Base-by-base conservation (phyloP, 805 yeast genomes). In the Yarrowia sp. region DNA sequence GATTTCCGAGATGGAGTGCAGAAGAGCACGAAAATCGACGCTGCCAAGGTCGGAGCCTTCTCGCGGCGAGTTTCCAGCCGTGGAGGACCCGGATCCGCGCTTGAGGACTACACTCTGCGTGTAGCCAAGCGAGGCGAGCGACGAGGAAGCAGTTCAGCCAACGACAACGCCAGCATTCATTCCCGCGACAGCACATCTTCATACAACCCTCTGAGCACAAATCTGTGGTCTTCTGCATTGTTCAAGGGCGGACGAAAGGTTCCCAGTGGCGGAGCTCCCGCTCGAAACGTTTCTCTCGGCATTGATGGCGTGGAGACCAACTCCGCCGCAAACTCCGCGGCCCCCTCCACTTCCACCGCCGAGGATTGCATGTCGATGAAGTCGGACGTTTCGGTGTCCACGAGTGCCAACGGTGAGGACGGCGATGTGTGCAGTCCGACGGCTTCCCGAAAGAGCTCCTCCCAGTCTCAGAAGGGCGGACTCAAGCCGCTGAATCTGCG, bases 1-100 rank as follows among this genome's bases (percentile, higher is more conserved):
- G 74, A 72, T 52, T 77, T 77, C 66, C 66, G 66, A 36, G 66
- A 36, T 7, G 72, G 68, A 3, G 69, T 68, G 9, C 50, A 50
- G 49, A 68, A 33, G 47, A 44, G 58, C 67, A 66, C 61, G 17
- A 69, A 39, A 20, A 47, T 61, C 46, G 56, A 47, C n/a, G 44
- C 46, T 34, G 53, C 63, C 39, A 46, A 38, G 56, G 44, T 47
- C 14, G 53, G 46, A 19, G 66, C 44, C 9, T 66, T 58, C 17
- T 44, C 56, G 12, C 66, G 67, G 42, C 66, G 68, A 15, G 68
- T 47, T 46, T 43, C 55, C 19, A 33, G 66, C 63, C 67, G 67
- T 42, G 64, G 64, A 5, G 64, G 64, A n/a, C 61, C 61, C 36
- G 46, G 46, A 6, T 55, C 61, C 13, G 36, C 61, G 2, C 64